Evolutionary conservation across 2,329 filamentous ascomycete genomes (phyloP).

Genomic region (Aspergillus sp.): DNA sequence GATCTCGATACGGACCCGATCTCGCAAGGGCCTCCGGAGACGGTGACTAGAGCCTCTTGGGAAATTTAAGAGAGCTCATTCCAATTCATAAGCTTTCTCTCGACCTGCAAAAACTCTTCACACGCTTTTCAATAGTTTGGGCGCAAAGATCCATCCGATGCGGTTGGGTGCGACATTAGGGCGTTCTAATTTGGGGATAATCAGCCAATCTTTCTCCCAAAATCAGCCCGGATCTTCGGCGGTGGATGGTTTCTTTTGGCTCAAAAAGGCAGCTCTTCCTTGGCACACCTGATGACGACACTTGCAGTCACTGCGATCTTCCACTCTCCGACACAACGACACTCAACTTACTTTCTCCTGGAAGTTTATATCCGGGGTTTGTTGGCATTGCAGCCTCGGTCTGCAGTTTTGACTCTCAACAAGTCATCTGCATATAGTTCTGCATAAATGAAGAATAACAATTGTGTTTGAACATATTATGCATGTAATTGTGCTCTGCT

Average conservation of each 20-base stretch:
- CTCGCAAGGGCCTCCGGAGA: slow-evolving; percentile 5
- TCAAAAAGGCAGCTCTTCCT: slow-evolving; percentile 2
- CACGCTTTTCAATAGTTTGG: slow-evolving; percentile 1
- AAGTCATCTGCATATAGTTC: background rate
- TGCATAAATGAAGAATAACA: no score
- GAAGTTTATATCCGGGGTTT: background rate
- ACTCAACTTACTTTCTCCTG: background rate
- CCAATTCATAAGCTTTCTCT: background rate
- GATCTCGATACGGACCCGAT: slow-evolving; percentile 10
- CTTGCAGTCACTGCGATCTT: background rate
- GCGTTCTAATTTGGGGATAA: background rate
- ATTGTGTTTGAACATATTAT: no score
- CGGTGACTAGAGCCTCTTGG: slow-evolving; percentile 3
- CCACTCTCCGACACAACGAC: background rate
- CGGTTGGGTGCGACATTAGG: background rate
- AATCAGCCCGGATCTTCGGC: slow-evolving; percentile 1
- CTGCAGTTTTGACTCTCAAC: background rate
- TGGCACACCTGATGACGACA: slow-evolving; percentile 10
- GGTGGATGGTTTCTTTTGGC: background rate
- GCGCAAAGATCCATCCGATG: background rate
- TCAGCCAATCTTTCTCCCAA: slow-evolving; percentile 6
- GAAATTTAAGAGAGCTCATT: background rate
- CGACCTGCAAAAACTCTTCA: background rate
- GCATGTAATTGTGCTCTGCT: no score
- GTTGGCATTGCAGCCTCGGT: background rate